A percentile compares a stretch with the other conserved stretches of the same genome.
Conservation (phyloP, 768 basidiomycete species). For the Podaxis sp. region DNA sequence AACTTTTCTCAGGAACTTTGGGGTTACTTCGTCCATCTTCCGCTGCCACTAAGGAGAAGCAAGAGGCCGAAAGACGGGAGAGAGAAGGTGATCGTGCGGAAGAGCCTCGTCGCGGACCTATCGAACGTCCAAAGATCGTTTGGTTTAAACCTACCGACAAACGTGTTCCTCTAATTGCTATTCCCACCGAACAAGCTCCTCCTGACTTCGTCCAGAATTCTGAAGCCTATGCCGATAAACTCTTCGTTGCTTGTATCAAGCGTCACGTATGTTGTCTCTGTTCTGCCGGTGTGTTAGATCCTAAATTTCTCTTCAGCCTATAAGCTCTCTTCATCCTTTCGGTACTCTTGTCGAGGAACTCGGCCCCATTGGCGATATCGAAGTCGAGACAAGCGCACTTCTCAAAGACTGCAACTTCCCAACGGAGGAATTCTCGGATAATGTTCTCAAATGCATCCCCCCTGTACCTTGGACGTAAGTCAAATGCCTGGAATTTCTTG, state of each 20-base stretch:
- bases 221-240: constrained; percentile 82
- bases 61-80: constrained; percentile 96
- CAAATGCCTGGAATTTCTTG: background rate
- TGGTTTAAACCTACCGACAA: constrained; percentile 99
- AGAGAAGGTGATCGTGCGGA: constrained; percentile 92
- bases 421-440: constrained; percentile 94
- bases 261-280: constrained; percentile 69
- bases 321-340: constrained; percentile 97
- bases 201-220: constrained; percentile 94
- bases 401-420: constrained; percentile 99
- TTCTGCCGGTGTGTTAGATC: background rate
- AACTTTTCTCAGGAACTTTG: constrained; percentile 96
- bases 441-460: constrained; percentile 92
- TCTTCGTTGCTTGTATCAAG: constrained; percentile 98
- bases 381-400: constrained; percentile 96
- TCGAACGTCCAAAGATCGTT: constrained; percentile 96
- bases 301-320: constrained; percentile 52
- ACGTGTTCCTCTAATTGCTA: constrained; percentile 96
- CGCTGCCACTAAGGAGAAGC: constrained; percentile 97
- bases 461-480: constrained; percentile 92
- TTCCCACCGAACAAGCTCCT: constrained; percentile 98
- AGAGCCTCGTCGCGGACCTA: constrained; percentile 72
- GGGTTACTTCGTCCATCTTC: constrained; percentile 94
- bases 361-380: constrained; percentile 96
- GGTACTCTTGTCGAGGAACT: constrained; percentile 97